Base-by-base conservation (phyloP, 371 early-diverging fungal species). In the Mortierella sp. region DNA sequence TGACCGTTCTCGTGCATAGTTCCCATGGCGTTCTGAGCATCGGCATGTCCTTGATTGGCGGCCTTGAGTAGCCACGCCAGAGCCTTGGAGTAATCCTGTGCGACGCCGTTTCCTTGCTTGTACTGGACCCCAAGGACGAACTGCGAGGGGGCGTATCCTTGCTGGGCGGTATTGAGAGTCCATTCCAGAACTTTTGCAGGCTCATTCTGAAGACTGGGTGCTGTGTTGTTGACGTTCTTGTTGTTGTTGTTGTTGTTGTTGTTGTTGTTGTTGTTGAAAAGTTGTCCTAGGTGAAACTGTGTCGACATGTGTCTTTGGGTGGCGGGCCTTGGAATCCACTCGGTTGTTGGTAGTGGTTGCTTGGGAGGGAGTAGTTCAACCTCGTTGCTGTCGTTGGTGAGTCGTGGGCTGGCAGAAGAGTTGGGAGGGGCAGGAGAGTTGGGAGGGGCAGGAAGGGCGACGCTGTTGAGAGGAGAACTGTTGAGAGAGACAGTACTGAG, bases 41-140 rank as follows among this genome's bases (percentile, higher is more conserved):
- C 50, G 13, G 50, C 50, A 50, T 50, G 50, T 50, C 50, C 50
- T 40, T 44, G 31, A 46, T 11, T 64, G 31, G 64, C 64, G 2
- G 44, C 70, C 44, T 73, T 73, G 16, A 55, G 40, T 40, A 43
- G 73, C 77, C 77, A 77, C 19, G 59, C 44, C 19, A 72, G 37
- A 13, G 77, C 76, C 34, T 76, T 48, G 26, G 53, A 5, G 14
- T 44, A 44, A 40, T 76, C 71, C 57, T 73, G 34, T 16, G 31
- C 16, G 21, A 67, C n/a, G 2, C 50, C 76, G 16, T 69, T 43
- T 46, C 71, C 71, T 21, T 28, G 44, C 31, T 40, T 93, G 72
- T 92, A 91, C 75, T 93, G 95, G 72, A 92, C 94, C 50, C 50
- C 50, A 13, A 50, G 50, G 50, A 50, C 50, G 50, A 50, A 50